A percentile compares a stretch with the other conserved stretches of the same genome.
Evolutionary conservation across 768 basidiomycete genomes (phyloP).

Genomic region (Boletus rubescentipes): DNA sequence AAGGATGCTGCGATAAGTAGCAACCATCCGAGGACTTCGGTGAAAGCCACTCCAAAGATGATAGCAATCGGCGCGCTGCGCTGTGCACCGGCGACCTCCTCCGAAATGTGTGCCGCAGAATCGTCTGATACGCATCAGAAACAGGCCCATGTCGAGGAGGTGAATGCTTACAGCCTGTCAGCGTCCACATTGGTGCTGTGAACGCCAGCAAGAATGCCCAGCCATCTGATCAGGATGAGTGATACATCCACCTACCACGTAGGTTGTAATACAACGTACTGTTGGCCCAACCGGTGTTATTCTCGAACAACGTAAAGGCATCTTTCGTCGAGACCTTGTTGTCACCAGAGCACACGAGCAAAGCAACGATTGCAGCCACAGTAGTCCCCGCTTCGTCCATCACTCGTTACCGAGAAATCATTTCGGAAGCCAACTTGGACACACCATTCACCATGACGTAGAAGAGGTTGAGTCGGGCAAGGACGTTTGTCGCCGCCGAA

Average conservation of each 20-base stretch:
- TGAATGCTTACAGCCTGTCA: constrained; percentile 62
- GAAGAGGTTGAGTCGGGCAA: constrained; percentile 68
- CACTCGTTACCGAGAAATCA: not conserved
- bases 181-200: constrained; percentile 76
- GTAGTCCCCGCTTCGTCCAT: constrained; percentile 55
- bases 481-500: constrained; percentile 62
- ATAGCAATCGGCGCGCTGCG: constrained; percentile 69
- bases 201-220: constrained; percentile 76
- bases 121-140: constrained; percentile 47
- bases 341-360: constrained; percentile 56
- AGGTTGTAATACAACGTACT: constrained; percentile 36
- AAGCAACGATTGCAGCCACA: constrained; percentile 57
- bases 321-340: constrained; percentile 64
- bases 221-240: constrained; percentile 44
- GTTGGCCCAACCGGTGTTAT: constrained; percentile 66
- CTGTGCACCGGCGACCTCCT: constrained; percentile 66
- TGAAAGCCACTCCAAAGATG: constrained; percentile 58
- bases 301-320: constrained; percentile 69
- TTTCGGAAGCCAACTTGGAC: constrained; percentile 16
- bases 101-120: constrained; percentile 73
- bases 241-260: not conserved
- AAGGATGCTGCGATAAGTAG: constrained; percentile 64
- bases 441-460: constrained; percentile 66
- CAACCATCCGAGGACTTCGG: constrained; percentile 65
- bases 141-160: not conserved